A percentile compares a stretch with the other conserved stretches of the same genome.
Evolutionary conservation across 1,284 basidiomycete species (phyloP).

Genomic region (Coniophora puteana): DNA sequence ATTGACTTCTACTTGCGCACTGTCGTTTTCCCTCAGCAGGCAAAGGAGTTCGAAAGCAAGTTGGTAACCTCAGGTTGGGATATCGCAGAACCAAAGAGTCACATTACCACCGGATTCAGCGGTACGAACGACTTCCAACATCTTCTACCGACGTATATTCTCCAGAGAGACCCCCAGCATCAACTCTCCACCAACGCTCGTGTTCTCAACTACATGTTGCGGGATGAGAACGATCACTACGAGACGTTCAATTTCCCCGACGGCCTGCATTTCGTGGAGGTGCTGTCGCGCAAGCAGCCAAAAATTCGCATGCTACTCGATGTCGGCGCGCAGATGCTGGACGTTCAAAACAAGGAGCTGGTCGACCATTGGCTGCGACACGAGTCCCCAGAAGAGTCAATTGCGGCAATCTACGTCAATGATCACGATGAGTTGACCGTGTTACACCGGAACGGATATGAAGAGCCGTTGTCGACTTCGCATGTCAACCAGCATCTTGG

Average conservation of each 20-base stretch:
- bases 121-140: conserved; percentile 54
- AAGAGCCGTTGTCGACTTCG: conserved; percentile 39
- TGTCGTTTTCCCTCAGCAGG: conserved; percentile 46
- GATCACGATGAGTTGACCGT: conserved; percentile 41
- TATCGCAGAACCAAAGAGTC: conserved; percentile 31
- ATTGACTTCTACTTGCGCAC: conserved; percentile 48
- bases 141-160: conserved; percentile 43
- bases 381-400: conserved; percentile 20
- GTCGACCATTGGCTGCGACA: conserved; percentile 41
- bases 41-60: conserved; percentile 45
- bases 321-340: conserved; percentile 56
- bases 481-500: conserved; percentile 38
- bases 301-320: conserved; percentile 46
- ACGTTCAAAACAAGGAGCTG: conserved; percentile 40
- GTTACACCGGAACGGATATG: conserved; percentile 33
- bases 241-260: conserved; percentile 18
- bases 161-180: conserved; percentile 36
- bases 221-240: conserved; percentile 40
- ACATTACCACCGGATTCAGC: conserved; percentile 46
- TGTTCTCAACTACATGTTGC: conserved; percentile 42
- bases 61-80: conserved; percentile 52
- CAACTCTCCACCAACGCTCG: conserved; percentile 48
- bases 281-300: conserved; percentile 29
- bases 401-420: conserved; percentile 47
- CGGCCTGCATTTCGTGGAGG: conserved; percentile 30